Conservation (phyloP, 129 eudicot genomes). For the Apium graveolens region DNA sequence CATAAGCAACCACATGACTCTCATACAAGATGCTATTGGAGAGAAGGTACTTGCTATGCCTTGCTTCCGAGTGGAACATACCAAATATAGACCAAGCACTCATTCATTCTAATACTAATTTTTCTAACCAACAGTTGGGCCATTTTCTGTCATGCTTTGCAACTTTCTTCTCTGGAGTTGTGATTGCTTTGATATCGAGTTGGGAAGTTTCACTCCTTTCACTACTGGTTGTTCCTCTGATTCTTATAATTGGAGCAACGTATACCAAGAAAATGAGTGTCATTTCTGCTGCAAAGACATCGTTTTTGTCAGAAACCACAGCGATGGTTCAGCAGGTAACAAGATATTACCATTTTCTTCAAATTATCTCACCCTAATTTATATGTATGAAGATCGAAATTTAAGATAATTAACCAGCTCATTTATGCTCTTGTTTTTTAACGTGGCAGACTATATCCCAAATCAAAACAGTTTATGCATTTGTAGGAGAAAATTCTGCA, state of each 20-base stretch:
- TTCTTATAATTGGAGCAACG: slow-evolving; percentile 69
- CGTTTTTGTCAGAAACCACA: slow-evolving; percentile 59
- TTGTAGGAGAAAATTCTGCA: slow-evolving; percentile 72
- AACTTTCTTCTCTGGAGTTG: slow-evolving; percentile 65
- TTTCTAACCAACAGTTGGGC: slow-evolving; percentile 44
- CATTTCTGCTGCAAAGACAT: slow-evolving; percentile 54
- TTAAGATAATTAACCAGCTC: not conserved
- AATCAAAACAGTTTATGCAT: slow-evolving; percentile 77
- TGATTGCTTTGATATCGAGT: slow-evolving; percentile 57
- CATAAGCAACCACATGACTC: slow-evolving; percentile 65
- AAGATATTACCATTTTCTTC: not conserved
- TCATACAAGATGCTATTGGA: slow-evolving; percentile 83
- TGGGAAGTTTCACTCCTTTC: slow-evolving; percentile 87
- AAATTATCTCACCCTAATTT: not conserved
- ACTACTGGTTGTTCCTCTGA: slow-evolving; percentile 69
- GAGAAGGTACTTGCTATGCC: slow-evolving; percentile 49
- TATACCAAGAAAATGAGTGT: slow-evolving; percentile 73
- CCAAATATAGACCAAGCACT: not conserved
- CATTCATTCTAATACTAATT: too few species aligned
- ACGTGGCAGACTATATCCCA: slow-evolving; percentile 59
- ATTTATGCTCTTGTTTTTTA: slow-evolving; percentile 6
- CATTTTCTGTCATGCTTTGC: slow-evolving; percentile 71
- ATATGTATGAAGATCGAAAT: not conserved
- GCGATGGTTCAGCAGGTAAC: slow-evolving; percentile 78
- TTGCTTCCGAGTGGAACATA: not conserved